Evolutionary conservation across 306 rosid genomes (phyloP), one percentile per base, ranked within the genome.

Genomic region (Begonia fuchsioides): DNA sequence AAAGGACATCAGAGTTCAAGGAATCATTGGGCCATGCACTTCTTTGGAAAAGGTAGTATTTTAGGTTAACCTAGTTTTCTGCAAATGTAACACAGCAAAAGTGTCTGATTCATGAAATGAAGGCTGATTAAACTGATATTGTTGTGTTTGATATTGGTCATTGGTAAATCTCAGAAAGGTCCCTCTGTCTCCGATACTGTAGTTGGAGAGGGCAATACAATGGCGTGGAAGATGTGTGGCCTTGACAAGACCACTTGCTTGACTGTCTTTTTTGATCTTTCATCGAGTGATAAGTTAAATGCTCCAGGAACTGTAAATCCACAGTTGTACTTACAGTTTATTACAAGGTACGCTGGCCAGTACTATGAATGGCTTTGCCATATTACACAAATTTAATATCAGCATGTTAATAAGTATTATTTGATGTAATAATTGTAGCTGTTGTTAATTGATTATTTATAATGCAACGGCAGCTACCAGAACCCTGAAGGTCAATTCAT

Each of bases 1-100:
- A 2, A 83, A 88, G 93, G 96, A 88, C 68, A 83, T 88, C 61
- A 88, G 81, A 76, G 72, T 88, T 72, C 96, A 88, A 68, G 96
- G 96, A 56, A 41, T 78, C 51, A 75, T 88, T 59, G 96, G 96
- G 64, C 96, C 96, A 59, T 83, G 95, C 81, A 80, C 95, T 17
- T 88, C 96, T 47, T 59, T 88, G 78, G 95, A 88, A 72, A 88
- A 81, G 96, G 96, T 88, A 41, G 59, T 57, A 17, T 43, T 56
- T n/a, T 51, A 51, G 48, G 20, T 44, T 45, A 54, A 39, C 19
- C 38, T 63, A 50, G 47, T 43, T 52, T 64, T 32, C 16, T 61
- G 5, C 55, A 26, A 52, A 41, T 62, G 52, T 57, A 57, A 66
- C 54, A 62, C 44, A 41, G 13, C 2, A 10, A 1, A 41, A 0